Conservation (phyloP, 768 basidiomycete genomes). For the Russula foetens region DNA sequence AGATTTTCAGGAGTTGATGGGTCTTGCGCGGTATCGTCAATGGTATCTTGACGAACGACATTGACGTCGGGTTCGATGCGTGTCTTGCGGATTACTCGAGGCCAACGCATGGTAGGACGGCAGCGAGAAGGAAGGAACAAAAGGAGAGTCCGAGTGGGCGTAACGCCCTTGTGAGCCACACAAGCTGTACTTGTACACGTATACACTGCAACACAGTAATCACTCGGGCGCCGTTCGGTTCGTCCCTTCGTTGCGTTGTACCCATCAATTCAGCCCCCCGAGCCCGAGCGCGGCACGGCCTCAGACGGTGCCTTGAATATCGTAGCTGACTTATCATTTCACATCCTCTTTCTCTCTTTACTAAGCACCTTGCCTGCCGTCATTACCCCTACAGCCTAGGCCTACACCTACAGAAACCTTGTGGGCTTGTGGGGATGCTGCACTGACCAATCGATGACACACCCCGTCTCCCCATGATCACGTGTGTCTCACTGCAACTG, state of each 20-base stretch:
- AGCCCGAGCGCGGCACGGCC: too few species aligned
- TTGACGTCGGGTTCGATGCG: not conserved
- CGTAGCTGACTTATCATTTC: not conserved
- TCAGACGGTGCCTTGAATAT: too few species aligned
- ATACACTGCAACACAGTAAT: not conserved
- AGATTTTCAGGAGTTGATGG: slow-evolving; percentile 5
- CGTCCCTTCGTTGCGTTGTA: too few species aligned
- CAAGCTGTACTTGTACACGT: not conserved
- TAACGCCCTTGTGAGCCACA: not conserved
- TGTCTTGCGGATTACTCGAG: not conserved
- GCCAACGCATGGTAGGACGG: slow-evolving; percentile 8
- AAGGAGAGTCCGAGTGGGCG: not conserved
- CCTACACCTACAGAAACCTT: too few species aligned
- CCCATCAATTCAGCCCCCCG: too few species aligned
- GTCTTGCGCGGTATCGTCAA: not conserved
- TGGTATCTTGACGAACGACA: not conserved
- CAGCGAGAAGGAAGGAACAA: not conserved
- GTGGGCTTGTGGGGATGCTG: too few species aligned
- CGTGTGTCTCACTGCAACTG: too few species aligned
- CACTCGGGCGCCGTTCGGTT: not conserved
- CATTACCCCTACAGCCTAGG: too few species aligned
- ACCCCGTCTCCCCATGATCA: too few species aligned
- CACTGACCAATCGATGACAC: too few species aligned
- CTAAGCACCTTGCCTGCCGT: too few species aligned
- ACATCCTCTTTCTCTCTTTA: not conserved